A percentile compares a stretch with the other conserved stretches of the same genome.
These are phyloP conservation scores for Gastroboletus turbinatus DNA, from an alignment of 1,284 basidiomycete genomes.

Conservation along the genomic window DNA sequence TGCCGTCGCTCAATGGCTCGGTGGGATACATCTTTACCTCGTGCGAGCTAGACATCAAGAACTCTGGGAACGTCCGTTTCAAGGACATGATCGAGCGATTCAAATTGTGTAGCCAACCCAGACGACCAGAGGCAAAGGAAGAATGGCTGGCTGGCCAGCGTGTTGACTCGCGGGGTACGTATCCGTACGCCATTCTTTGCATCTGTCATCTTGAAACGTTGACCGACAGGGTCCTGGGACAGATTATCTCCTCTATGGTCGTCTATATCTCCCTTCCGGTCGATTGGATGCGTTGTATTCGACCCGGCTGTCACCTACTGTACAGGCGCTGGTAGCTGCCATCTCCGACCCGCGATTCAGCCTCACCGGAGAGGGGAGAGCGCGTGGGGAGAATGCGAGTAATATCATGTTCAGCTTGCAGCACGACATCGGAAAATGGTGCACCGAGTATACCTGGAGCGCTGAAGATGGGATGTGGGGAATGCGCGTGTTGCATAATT, in stretches of 20 bases:
- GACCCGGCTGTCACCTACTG: conserved; percentile 71
- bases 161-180: conserved; percentile 75
- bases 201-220: conserved; percentile 19
- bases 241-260: conserved; percentile 93
- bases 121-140: conserved; percentile 70
- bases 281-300: conserved; percentile 90
- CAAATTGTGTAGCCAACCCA: conserved; percentile 77
- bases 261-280: conserved; percentile 86
- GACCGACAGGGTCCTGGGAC: conserved; percentile 15
- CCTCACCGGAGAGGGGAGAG: conserved; percentile 42
- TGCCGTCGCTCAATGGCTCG: conserved; percentile 90
- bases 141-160: conserved; percentile 78
- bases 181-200: not conserved
- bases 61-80: conserved; percentile 75
- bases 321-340: conserved; percentile 68
- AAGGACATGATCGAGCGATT: conserved; percentile 88
- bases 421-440: conserved; percentile 91
- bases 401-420: conserved; percentile 89
- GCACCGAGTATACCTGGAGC: conserved; percentile 93
- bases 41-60: conserved; percentile 71
- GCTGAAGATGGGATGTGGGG: conserved; percentile 95
- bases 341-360: conserved; percentile 70
- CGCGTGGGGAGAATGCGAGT: conserved; percentile 50
- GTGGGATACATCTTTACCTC: conserved; percentile 93
- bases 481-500: conserved; percentile 88